Conservation (phyloP, 371 early-diverging fungal species). For the Zopfochytrium polystomum region DNA sequence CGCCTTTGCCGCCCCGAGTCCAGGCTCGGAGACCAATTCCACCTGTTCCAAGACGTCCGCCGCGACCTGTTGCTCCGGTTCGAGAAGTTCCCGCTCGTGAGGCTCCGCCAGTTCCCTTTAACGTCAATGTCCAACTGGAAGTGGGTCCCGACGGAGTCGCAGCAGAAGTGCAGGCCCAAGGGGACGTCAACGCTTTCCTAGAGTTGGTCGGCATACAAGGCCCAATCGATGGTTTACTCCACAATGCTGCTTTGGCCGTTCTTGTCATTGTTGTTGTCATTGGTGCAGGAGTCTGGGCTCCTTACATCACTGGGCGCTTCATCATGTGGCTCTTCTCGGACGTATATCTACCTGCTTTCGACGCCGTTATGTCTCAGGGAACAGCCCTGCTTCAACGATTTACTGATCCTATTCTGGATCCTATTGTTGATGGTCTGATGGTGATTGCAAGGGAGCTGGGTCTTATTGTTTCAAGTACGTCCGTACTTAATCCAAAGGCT, state of each 20-base stretch:
- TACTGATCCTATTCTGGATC: constrained; percentile 45
- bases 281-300: constrained; percentile 69
- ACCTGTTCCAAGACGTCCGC: neutral
- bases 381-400: constrained; percentile 25
- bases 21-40: neutral
- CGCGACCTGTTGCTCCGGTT: neutral
- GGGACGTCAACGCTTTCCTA: constrained; percentile 46
- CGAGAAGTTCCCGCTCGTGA: neutral
- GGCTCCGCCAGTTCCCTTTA: neutral
- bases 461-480: too few relatives aligned
- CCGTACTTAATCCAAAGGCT: neutral
- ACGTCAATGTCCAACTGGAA: constrained; percentile 24
- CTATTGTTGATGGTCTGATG: constrained; percentile 36
- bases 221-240: constrained; percentile 66
- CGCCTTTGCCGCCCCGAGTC: constrained; percentile 5
- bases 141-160: constrained; percentile 26
- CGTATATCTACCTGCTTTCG: constrained; percentile 32
- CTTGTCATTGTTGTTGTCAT: constrained; percentile 69
- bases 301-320: constrained; percentile 64
- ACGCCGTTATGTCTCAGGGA: constrained; percentile 3
- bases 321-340: constrained; percentile 31
- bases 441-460: constrained; percentile 15
- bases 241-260: constrained; percentile 75
- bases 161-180: constrained; percentile 30
- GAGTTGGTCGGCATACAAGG: constrained; percentile 90